Base-by-base conservation (phyloP, 83 land plant genomes). In the Picea engelmannii region DNA sequence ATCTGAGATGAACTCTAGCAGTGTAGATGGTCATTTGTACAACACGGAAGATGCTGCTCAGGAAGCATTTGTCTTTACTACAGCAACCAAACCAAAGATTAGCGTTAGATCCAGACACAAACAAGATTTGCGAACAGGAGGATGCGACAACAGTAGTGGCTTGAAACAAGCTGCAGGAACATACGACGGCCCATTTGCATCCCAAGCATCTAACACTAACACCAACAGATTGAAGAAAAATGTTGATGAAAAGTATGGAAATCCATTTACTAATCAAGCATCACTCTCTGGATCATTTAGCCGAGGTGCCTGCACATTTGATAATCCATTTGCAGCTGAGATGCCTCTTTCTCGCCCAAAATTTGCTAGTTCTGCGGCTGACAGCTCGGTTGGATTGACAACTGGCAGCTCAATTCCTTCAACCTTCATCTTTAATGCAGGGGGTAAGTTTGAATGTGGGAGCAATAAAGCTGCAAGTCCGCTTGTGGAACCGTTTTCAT, bases 361-460 rank as follows among this genome's bases (percentile, higher is more conserved):
- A 9, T 3, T 69, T 61, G 23, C 35, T 6, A 52, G 62, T 49
- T 68, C 38, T 59, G 3, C 40, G 6, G 6, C 13, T 15, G 17
- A 27, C 9, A 61, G 42, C 59, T 58, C 47, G 3, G 24, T 78
- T 78, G 79, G 65, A 58, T 0, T 7, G n/a, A 35, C 12, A 17
- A 27, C 65, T 60, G 17, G 44, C 13, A 27, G 15, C 24, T 38
- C 81, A 61, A 40, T 31, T 73, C 31, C 82, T 47, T 20, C 78
- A 40, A 68, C 58, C 47, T 82, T 80, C 35, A 79, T 21, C 60
- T 84, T 84, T 77, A 81, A 87, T 61, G 82, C 79, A 66, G n/a
- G 77, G 27, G 49, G 18, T 0, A 59, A 59, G 63, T 27, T 42
- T 76, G 67, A 80, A 27, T 42, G 62, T 75, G 7, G 2, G 42